Evolutionary conservation across 2,329 filamentous ascomycete species (phyloP).

Genomic region (Rosellinia necatrix): DNA sequence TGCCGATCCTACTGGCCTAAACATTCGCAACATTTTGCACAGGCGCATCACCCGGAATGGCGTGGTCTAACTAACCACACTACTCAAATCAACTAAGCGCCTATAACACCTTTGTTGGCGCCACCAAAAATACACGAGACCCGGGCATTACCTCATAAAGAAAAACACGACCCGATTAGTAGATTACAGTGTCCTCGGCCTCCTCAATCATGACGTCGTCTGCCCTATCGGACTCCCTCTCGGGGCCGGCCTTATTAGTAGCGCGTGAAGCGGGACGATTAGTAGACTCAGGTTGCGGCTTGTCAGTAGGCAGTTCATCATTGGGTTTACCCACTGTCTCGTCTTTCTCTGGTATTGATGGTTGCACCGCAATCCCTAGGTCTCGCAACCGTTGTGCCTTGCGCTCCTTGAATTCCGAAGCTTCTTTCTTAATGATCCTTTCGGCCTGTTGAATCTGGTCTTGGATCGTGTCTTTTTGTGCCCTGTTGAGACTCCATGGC

Average conservation of each 20-base stretch:
- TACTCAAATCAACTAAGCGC: slow-evolving; percentile 12
- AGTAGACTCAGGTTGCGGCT: slow-evolving; percentile 44
- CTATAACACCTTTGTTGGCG: slow-evolving; percentile 11
- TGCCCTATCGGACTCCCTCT: slow-evolving; percentile 64
- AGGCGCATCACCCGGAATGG: neutral
- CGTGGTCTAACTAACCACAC: neutral
- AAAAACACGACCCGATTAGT: slow-evolving; percentile 54
- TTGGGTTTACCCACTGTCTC: slow-evolving; percentile 51
- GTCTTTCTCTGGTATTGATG: slow-evolving; percentile 40
- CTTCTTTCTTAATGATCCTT: slow-evolving; percentile 66
- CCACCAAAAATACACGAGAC: slow-evolving; percentile 11
- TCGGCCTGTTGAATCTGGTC: slow-evolving; percentile 71
- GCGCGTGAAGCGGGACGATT: slow-evolving; percentile 39
- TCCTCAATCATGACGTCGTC: slow-evolving; percentile 81
- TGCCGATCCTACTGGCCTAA: slow-evolving; percentile 2
- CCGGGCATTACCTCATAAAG: neutral
- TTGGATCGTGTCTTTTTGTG: slow-evolving; percentile 73
- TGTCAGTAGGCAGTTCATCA: slow-evolving; percentile 46
- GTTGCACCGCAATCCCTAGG: slow-evolving; percentile 40
- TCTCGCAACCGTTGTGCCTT: slow-evolving; percentile 50
- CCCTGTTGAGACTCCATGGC: slow-evolving; percentile 74
- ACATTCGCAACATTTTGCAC: slow-evolving; percentile 14
- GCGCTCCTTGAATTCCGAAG: slow-evolving; percentile 62
- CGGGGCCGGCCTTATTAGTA: slow-evolving; percentile 39
- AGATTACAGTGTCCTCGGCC: slow-evolving; percentile 90